Percentiles rank a stretch among this genome's conserved stretches.
These are phyloP conservation scores for Rhizopus sp. DNA, from an alignment of 371 early-diverging fungal species.

Conservation along the genomic window DNA sequence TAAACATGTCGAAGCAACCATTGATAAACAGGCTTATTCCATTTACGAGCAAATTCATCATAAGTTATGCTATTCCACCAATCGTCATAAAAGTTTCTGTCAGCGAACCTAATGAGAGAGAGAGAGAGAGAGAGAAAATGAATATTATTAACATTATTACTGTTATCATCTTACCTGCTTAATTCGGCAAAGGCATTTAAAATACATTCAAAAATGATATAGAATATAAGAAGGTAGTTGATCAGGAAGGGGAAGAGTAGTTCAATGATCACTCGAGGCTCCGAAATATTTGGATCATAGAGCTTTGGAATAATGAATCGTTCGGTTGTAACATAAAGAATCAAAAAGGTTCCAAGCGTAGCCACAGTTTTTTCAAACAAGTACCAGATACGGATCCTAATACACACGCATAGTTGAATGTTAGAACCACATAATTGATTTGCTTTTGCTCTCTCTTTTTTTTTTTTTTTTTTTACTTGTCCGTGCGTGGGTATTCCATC, in stretches of 20 bases:
- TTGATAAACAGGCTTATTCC: slow-evolving; percentile 98
- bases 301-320: slow-evolving; percentile 83
- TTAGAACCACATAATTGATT: not conserved
- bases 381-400: slow-evolving; percentile 84
- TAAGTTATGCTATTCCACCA: slow-evolving; percentile 98
- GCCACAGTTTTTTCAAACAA: slow-evolving; percentile 84
- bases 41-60: slow-evolving; percentile 96
- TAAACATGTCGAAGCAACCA: slow-evolving; percentile 95
- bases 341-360: slow-evolving; percentile 77
- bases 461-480: slow-evolving; percentile 57
- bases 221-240: slow-evolving; percentile 89
- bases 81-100: slow-evolving; percentile 96
- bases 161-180: slow-evolving; percentile 58
- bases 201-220: slow-evolving; percentile 95
- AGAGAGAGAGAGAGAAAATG: too few species aligned
- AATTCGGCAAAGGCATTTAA: slow-evolving; percentile 96
- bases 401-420: not conserved
- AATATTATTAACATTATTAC: not conserved
- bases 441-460: not conserved
- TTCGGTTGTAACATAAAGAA: slow-evolving; percentile 86
- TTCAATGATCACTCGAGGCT: slow-evolving; percentile 59
- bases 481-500: slow-evolving; percentile 91
- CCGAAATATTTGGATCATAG: slow-evolving; percentile 62
- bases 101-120: slow-evolving; percentile 77
- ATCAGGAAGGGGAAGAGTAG: slow-evolving; percentile 88